Evolutionary conservation across 768 basidiomycete genomes (phyloP).

Genomic region (Suillus placidus): DNA sequence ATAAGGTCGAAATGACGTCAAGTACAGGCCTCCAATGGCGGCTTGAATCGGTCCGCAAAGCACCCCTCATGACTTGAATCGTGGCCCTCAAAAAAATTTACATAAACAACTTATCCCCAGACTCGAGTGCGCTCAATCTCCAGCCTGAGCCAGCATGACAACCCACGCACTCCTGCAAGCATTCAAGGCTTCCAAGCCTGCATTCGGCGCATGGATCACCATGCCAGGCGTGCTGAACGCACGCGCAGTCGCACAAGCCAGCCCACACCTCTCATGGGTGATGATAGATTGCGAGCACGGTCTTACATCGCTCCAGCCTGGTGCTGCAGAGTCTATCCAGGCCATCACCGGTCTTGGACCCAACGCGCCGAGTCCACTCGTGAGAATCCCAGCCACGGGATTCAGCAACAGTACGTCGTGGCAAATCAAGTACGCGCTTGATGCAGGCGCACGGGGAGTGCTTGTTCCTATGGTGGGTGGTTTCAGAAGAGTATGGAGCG

Average conservation of each 20-base stretch:
- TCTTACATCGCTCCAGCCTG: constrained; percentile 54
- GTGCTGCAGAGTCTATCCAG: constrained; percentile 56
- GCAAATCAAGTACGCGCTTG: constrained; percentile 75
- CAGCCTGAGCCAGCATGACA: constrained; percentile 39
- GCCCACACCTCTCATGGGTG: constrained; percentile 62
- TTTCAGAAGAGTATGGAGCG: not conserved
- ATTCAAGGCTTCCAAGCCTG: constrained; percentile 57
- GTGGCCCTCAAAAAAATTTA: not conserved
- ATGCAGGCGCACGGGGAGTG: constrained; percentile 66
- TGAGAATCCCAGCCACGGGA: constrained; percentile 68
- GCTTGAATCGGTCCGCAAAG: not conserved
- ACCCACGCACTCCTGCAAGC: constrained; percentile 55
- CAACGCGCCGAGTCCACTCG: constrained; percentile 53
- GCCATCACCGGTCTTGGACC: constrained; percentile 52
- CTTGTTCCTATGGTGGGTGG: constrained; percentile 65
- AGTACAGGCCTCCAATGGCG: not conserved
- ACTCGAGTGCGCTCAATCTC: not conserved
- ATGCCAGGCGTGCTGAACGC: constrained; percentile 61
- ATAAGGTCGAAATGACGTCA: not conserved
- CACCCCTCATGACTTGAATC: constrained; percentile 9
- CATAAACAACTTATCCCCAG: not conserved
- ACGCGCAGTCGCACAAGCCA: constrained; percentile 58
- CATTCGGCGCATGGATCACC: constrained; percentile 71
- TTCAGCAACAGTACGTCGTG: constrained; percentile 56
- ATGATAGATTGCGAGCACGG: constrained; percentile 73